A percentile compares a stretch with the other conserved stretches of the same genome.
phyloP scores from a whole-genome alignment of 106 monocot genomes.

The Dendrobium nobile region DNA sequence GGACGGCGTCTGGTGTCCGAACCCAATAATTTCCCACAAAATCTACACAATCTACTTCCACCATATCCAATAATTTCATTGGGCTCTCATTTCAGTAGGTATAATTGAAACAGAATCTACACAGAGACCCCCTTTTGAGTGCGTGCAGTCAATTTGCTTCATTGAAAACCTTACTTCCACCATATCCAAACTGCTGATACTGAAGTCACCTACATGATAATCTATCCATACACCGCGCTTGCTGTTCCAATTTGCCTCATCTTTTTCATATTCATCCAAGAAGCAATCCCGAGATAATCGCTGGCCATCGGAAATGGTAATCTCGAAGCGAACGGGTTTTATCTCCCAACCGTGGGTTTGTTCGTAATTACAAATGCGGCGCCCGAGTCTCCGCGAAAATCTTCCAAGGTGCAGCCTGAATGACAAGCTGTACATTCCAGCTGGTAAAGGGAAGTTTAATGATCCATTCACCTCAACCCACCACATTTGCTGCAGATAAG shows the following conservation, averaged over 20 bases:
- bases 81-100: constrained; percentile 16
- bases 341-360: constrained; percentile 46
- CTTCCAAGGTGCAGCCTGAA: constrained; percentile 39
- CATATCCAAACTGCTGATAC: constrained; percentile 19
- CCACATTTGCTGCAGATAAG: constrained; percentile 53
- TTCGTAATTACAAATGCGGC: constrained; percentile 30
- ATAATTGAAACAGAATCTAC: constrained; percentile 38
- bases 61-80: too few species aligned
- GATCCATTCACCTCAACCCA: constrained; percentile 42
- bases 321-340: constrained; percentile 35
- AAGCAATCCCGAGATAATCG: constrained; percentile 18
- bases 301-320: constrained; percentile 39
- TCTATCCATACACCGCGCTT: constrained; percentile 41
- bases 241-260: constrained; percentile 18
- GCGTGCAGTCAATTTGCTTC: constrained; percentile 50
- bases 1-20: too few species aligned
- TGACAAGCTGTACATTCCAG: constrained; percentile 32
- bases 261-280: constrained; percentile 30
- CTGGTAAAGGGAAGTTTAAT: constrained; percentile 28
- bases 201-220: constrained; percentile 33
- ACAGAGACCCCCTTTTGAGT: constrained; percentile 44
- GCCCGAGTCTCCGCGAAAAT: constrained; percentile 26
- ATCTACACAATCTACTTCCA: too few species aligned
- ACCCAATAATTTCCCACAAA: too few species aligned
- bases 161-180: constrained; percentile 36